Base-by-base conservation (phyloP, 192 early-diverging fungal genomes). In the Gonapodya sp. region DNA sequence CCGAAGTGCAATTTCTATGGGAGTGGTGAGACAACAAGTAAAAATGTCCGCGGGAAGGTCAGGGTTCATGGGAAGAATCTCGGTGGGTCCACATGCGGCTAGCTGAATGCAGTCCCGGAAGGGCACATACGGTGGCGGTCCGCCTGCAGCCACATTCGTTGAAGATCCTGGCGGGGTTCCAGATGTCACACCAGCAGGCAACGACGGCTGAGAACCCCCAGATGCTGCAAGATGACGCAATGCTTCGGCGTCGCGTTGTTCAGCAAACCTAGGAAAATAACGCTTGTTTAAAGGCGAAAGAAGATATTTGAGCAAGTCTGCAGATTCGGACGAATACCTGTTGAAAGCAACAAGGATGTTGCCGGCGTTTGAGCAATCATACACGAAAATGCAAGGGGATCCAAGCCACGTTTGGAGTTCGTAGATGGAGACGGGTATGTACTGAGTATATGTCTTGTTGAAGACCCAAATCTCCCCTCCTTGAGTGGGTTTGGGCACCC, bases 391-490 rank as follows among this genome's bases (percentile, higher is more conserved):
- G 73, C 93, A 93, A 8, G 97, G 97, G 1, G 96, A 94, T 35
- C 97, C 97, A 1, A 99, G 86, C 95, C 95, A 97, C 36, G 91
- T 92, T 86, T 97, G 95, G 74, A 99, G 86, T 82, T 97, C 96
- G 83, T 94, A 90, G 2, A 97, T 86, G 35, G 92, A 94, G 24
- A 97, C 93, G 1, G 97, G 97, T 80, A 99, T 96, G 87, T 99
- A 99, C 89, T 99, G 97, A 36, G 96, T 97, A 89, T 96, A 98
- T 80, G 92, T 92, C 83, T 94, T 94, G 88, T 99, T 98, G 82
- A 99, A 99, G 36, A 96, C 96, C 97, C 97, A 99, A 73, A 98
- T 94, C 83, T 99, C 97, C 78, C 97, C 97, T 81, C 93, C 94
- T 18, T 88, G 84, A 16, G 96, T 97, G 18, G 97, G 96, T 80